phyloP scores from a whole-genome alignment of 805 yeast species.

The Zygoascus tannicola region DNA sequence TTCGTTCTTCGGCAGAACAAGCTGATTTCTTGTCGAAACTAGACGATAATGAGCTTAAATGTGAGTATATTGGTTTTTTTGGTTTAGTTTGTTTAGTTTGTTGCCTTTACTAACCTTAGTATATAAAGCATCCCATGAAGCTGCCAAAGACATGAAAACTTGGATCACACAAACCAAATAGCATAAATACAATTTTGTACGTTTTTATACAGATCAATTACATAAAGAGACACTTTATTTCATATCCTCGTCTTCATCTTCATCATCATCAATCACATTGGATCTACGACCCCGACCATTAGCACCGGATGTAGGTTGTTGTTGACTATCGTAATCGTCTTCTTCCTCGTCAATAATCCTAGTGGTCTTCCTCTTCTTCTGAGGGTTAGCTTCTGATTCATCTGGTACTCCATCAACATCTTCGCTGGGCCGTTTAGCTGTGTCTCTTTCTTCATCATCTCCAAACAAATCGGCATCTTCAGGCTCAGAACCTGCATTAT shows the following conservation, averaged over 20 bases:
- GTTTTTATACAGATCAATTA: background rate
- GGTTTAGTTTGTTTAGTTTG: background rate
- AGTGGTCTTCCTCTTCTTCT: slow-evolving; percentile 20
- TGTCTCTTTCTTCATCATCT: slow-evolving; percentile 17
- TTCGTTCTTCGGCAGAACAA: slow-evolving; percentile 36
- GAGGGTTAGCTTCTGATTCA: too few species aligned
- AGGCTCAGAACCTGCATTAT: too few species aligned
- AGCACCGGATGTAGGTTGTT: background rate
- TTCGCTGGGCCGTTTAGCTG: slow-evolving; percentile 11
- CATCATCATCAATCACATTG: slow-evolving; percentile 11
- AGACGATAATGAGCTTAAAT: slow-evolving; percentile 60
- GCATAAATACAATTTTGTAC: background rate
- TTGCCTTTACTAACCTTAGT: slow-evolving; percentile 9
- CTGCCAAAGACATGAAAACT: slow-evolving; percentile 33
- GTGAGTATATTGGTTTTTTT: slow-evolving; percentile 4
- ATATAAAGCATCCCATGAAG: slow-evolving; percentile 18
- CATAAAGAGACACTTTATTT: slow-evolving; percentile 7
- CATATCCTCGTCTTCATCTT: slow-evolving; percentile 27
- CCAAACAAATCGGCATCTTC: slow-evolving; percentile 28
- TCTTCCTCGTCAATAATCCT: slow-evolving; percentile 17
- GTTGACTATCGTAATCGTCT: slow-evolving; percentile 7
- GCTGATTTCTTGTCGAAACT: slow-evolving; percentile 51
- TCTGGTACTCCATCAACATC: slow-evolving; percentile 16
- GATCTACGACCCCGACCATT: background rate
- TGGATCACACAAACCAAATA: slow-evolving; percentile 31